Base-by-base conservation (phyloP, 768 basidiomycete species). In the Saitozyma sp. region DNA sequence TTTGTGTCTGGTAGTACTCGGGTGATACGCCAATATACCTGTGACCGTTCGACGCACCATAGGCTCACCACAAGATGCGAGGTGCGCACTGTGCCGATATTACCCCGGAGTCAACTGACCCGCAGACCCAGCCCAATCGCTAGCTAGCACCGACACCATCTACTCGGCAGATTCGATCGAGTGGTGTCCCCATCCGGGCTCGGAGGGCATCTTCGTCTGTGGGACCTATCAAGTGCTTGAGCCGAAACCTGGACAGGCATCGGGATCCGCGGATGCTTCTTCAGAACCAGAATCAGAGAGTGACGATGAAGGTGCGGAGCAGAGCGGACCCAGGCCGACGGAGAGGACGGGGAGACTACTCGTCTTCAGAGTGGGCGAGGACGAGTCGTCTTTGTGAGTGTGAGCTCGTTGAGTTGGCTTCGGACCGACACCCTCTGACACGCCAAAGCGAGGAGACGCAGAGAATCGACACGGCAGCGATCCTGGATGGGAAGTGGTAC, bases 401-500 rank as follows among this genome's bases (percentile, higher is more conserved):
- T 39, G 53, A 9, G 8, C 39, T 10, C 11, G 41, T 17, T 41
- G 38, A 45, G 37, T 50, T 54, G 60, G 29, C 2, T n/a, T 57
- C 1, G n/a, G n/a, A n/a, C n/a, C n/a, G n/a, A 54, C 10, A 19
- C 2, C 48, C 43, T 40, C 20, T 64, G 39, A 61, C 14, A 49
- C 13, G 11, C 59, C 83, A 82, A n/a, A 54, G 45, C 6, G 45
- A 56, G 1, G 84, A 88, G 70, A 74, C 89, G 2, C 89, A 95
- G 68, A 80, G 87, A 14, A 82, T 91, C 41, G 78, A 79, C 14
- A 75, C 89, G 16, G 88, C 92, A 2, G 96, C 92, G 8, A 84
- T 99, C 38, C 84, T 89, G 29, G 96, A 99, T 77, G 87, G 92
- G 85, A 97, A 97, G 84, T 99, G 96, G 96, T 93, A 73, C 37